Evolutionary conservation across 2,329 filamentous ascomycete species (phyloP).

Genomic region (Aspergillus sp.): DNA sequence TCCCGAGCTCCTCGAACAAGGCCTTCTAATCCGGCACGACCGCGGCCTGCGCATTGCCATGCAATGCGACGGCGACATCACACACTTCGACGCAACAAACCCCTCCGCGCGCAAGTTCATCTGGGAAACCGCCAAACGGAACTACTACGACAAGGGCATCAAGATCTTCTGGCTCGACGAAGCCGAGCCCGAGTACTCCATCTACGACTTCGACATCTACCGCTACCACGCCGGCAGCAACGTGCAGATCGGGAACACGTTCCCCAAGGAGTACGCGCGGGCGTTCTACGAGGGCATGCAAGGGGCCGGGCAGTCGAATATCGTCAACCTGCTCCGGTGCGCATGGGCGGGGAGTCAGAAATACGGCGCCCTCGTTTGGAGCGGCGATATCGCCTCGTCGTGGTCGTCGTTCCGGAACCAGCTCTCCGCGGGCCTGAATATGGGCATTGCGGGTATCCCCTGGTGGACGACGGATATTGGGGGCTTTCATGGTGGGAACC

Average conservation of each 20-base stretch:
- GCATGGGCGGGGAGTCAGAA: conserved; percentile 62
- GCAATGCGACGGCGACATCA: conserved; percentile 59
- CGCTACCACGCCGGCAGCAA: conserved; percentile 59
- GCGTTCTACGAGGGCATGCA: conserved; percentile 61
- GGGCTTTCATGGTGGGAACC: conserved; percentile 66
- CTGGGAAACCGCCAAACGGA: conserved; percentile 59
- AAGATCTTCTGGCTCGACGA: conserved; percentile 69
- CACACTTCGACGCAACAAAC: conserved; percentile 66
- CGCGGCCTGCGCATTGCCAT: conserved; percentile 59
- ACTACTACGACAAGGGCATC: conserved; percentile 64
- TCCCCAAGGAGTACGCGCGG: conserved; percentile 58
- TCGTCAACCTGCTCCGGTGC: conserved; percentile 61
- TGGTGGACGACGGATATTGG: conserved; percentile 74
- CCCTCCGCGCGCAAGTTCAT: conserved; percentile 59
- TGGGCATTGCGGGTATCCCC: conserved; percentile 63
- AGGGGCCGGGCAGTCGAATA: conserved; percentile 53
- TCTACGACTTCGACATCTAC: conserved; percentile 68
- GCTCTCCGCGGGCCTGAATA: conserved; percentile 63
- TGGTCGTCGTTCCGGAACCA: conserved; percentile 62
- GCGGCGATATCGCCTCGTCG: conserved; percentile 64
- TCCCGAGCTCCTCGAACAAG: conserved; percentile 60
- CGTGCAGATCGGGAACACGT: conserved; percentile 60
- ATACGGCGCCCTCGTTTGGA: conserved; percentile 67
- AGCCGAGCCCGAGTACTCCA: conserved; percentile 63
- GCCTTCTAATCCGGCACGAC: conserved; percentile 61